Percentiles rank a stretch among this genome's conserved stretches.
These are phyloP conservation scores for Boletus vermiculosoides DNA, from an alignment of 768 basidiomycete species.

Conservation along the genomic window DNA sequence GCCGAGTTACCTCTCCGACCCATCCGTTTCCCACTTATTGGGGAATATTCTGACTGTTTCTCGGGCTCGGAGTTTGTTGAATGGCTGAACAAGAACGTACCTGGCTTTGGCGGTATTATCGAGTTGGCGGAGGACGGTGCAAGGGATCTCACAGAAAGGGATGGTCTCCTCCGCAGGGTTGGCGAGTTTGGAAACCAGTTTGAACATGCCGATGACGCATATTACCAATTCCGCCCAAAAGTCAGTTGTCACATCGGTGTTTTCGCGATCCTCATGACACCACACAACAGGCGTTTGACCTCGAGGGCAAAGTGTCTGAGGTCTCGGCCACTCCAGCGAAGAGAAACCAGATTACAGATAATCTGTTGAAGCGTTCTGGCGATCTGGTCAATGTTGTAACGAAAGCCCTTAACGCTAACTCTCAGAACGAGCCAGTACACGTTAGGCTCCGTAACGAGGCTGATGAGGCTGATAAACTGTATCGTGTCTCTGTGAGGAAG, in stretches of 20 bases:
- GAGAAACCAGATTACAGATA: constrained; percentile 45
- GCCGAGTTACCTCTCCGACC: constrained; percentile 67
- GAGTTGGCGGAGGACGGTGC: constrained; percentile 79
- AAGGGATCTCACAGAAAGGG: constrained; percentile 50
- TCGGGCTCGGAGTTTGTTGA: constrained; percentile 85
- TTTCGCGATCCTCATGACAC: constrained; percentile 24
- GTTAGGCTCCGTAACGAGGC: constrained; percentile 75
- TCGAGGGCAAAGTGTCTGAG: constrained; percentile 28
- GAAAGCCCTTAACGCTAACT: constrained; percentile 58
- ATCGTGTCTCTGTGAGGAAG: constrained; percentile 75
- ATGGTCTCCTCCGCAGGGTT: constrained; percentile 62
- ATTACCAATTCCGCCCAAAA: constrained; percentile 82
- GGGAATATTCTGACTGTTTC: constrained; percentile 85
- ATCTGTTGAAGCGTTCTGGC: constrained; percentile 65
- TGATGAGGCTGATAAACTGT: constrained; percentile 74
- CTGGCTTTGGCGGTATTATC: constrained; percentile 72
- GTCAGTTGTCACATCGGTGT: constrained; percentile 37
- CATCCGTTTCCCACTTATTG: constrained; percentile 74
- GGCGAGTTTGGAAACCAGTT: constrained; percentile 84
- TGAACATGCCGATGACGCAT: constrained; percentile 74
- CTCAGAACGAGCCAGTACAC: constrained; percentile 60
- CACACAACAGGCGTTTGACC: constrained; percentile 27
- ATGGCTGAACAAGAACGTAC: constrained; percentile 79
- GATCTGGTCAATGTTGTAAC: constrained; percentile 69
- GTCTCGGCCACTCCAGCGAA: constrained; percentile 21